A percentile compares a stretch with the other conserved stretches of the same genome.
phyloP scores from a whole-genome alignment of 805 yeast genomes.

The Candida oleophila region DNA sequence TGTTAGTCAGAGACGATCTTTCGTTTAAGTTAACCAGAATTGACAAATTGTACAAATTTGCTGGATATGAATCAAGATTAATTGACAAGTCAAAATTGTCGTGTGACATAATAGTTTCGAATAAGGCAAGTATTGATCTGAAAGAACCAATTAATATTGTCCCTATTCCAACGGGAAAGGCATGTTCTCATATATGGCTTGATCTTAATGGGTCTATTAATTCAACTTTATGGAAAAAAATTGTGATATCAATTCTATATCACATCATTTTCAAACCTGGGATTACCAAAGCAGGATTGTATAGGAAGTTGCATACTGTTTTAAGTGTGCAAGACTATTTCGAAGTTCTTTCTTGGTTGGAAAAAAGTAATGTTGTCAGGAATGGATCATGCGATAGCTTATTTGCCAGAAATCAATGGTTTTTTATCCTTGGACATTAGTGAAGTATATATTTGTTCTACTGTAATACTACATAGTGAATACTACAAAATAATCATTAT shows the following conservation, averaged over 20 bases:
- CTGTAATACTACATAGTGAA: not conserved
- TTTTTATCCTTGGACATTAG: conserved; percentile 30
- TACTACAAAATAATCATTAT: no score
- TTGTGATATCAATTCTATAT: conserved; percentile 46
- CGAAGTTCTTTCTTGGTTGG: conserved; percentile 40
- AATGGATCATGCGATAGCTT: conserved; percentile 31
- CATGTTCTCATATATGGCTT: conserved; percentile 73
- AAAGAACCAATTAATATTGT: conserved; percentile 47
- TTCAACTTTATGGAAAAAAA: conserved; percentile 55
- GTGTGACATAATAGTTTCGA: conserved; percentile 54
- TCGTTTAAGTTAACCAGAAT: conserved; percentile 43
- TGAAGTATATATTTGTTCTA: conserved; percentile 1
- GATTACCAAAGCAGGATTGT: conserved; percentile 19
- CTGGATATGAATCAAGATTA: conserved; percentile 73
- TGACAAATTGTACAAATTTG: conserved; percentile 52
- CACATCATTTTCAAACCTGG: conserved; percentile 40
- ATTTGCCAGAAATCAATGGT: conserved; percentile 50
- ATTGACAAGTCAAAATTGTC: conserved; percentile 67
- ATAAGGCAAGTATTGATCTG: conserved; percentile 11
- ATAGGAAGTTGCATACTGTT: conserved; percentile 26
- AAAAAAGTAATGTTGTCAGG: conserved; percentile 33
- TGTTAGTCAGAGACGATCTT: conserved; percentile 29
- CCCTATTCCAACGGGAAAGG: conserved; percentile 56
- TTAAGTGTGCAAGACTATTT: conserved; percentile 27
- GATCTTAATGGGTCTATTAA: conserved; percentile 64